Percentiles rank a stretch among this genome's conserved stretches.
Conservation (phyloP, 306 rosid species). For the Fragaria iinumae region DNA sequence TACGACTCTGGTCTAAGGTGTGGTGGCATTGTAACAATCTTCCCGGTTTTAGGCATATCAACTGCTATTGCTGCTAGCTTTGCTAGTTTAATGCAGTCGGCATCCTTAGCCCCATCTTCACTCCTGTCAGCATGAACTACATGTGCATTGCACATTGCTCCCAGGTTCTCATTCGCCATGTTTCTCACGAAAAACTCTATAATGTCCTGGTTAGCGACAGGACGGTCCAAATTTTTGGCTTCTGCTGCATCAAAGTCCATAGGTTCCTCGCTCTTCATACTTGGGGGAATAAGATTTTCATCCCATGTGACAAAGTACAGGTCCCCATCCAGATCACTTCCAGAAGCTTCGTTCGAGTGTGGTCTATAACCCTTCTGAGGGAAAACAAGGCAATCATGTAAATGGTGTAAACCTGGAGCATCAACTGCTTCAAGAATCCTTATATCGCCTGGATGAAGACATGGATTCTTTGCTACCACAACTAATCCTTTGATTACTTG, state of each 20-base stretch:
- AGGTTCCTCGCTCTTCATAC: constrained; percentile 69
- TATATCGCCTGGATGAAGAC: constrained; percentile 93
- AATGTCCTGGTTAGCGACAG: constrained; percentile 52
- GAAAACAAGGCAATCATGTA: constrained; percentile 79
- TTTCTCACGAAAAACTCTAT: constrained; percentile 57
- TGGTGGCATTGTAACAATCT: constrained; percentile 55
- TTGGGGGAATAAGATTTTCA: constrained; percentile 74
- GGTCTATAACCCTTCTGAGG: constrained; percentile 93
- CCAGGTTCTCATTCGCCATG: constrained; percentile 71
- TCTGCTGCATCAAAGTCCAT: constrained; percentile 59
- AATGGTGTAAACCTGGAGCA: constrained; percentile 65
- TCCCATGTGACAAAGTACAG: constrained; percentile 94
- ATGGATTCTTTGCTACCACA: constrained; percentile 83
- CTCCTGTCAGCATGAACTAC: constrained; percentile 90
- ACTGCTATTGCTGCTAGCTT: constrained; percentile 84
- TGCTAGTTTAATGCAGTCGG: constrained; percentile 58
- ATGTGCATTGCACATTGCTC: constrained; percentile 83
- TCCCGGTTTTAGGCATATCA: constrained; percentile 86
- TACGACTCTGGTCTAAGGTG: constrained; percentile 62
- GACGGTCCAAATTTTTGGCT: constrained; percentile 27
- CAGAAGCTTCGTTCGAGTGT: constrained; percentile 92
- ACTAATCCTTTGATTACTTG: constrained; percentile 59
- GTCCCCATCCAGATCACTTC: constrained; percentile 94
- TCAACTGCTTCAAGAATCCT: constrained; percentile 88
- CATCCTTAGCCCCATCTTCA: constrained; percentile 65